Evolutionary conservation across 106 monocot species (phyloP), one percentile per base, ranked within the genome.

Genomic region (Allium fistulosum): DNA sequence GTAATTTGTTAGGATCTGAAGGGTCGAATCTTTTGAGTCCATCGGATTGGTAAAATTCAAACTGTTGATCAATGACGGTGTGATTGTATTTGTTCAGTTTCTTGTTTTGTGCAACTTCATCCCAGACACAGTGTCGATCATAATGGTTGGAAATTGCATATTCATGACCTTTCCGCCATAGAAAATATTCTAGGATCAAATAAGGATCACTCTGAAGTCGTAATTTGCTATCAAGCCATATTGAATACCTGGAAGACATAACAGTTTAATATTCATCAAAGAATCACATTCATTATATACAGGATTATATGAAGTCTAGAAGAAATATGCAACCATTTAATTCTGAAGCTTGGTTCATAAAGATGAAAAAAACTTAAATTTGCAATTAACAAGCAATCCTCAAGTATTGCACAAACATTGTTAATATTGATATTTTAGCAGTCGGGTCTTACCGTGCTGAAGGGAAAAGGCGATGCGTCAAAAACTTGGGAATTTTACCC

Each of bases 141-240:
- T 94, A 94, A 57, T 94, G 94, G 65, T 94, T 94, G 37, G 94
- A 94, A 77, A 94, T 94, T 56, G 94, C 89, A 67, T 87, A 94
- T 59, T 94, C 94, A 53, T 84, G 67, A 28, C 86, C 86, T 66
- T 79, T 79, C 22, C 94, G 76, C 94, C 94, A 94, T 17, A 94
- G 86, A 57, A 94, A 90, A 72, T 94, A 94, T 74, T 94, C 94
- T 65, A 94, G 75, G 16, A 94, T 86, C 47, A 94, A 81, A 47
- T 80, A 81, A 53, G 94, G 94, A 76, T 94, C 94, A 62, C 61
- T 80, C 46, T 86, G 86, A 53, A 94, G 80, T 27, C 94, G 80
- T 76, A 94, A 66, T 68, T 94, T 94, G 76, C 94, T 94, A 72
- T 94, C 94, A 17, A 94, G 79, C 94, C 94, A 94, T 46, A 94